phyloP scores from a whole-genome alignment of 2,329 filamentous ascomycete species.

The Cordyceps fumosorosea region DNA sequence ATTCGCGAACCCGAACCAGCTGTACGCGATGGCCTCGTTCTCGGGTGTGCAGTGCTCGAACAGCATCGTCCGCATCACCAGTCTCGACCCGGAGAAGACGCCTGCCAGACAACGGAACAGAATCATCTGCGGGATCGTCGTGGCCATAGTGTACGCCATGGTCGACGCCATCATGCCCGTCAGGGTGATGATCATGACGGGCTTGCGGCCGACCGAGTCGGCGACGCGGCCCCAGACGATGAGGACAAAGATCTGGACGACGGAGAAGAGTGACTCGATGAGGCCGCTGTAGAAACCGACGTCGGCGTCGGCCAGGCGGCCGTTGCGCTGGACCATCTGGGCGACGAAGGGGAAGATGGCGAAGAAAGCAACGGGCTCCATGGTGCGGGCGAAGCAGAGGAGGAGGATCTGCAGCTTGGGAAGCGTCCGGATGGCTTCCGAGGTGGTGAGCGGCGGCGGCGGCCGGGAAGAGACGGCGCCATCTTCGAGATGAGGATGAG shows the following conservation, averaged over 20 bases:
- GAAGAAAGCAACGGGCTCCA: slow-evolving; percentile 77
- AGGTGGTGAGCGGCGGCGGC: not conserved
- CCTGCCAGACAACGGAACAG: slow-evolving; percentile 66
- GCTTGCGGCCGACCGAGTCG: slow-evolving; percentile 66
- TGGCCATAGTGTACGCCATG: slow-evolving; percentile 61
- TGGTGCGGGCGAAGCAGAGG: slow-evolving; percentile 64
- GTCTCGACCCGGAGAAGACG: slow-evolving; percentile 65
- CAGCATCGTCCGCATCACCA: slow-evolving; percentile 73
- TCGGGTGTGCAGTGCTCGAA: slow-evolving; percentile 62
- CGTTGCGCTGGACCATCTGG: slow-evolving; percentile 66
- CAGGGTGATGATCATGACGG: slow-evolving; percentile 61
- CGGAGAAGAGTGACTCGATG: slow-evolving; percentile 67
- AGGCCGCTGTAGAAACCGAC: slow-evolving; percentile 75
- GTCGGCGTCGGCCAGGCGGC: slow-evolving; percentile 52
- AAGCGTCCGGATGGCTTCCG: slow-evolving; percentile 37
- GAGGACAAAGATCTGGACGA: slow-evolving; percentile 71
- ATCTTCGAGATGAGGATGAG: not conserved
- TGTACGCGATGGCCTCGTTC: slow-evolving; percentile 68
- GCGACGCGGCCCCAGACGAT: slow-evolving; percentile 59
- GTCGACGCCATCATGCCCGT: slow-evolving; percentile 55
- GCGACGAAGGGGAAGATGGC: slow-evolving; percentile 76
- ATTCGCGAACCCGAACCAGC: slow-evolving; percentile 67
- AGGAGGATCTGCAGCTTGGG: slow-evolving; percentile 57
- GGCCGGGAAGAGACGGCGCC: not conserved
- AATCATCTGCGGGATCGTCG: slow-evolving; percentile 66